Evolutionary conservation across 2,329 filamentous ascomycete genomes (phyloP), one percentile per base, ranked within the genome.

Genomic region (Podosphaera leucotricha): DNA sequence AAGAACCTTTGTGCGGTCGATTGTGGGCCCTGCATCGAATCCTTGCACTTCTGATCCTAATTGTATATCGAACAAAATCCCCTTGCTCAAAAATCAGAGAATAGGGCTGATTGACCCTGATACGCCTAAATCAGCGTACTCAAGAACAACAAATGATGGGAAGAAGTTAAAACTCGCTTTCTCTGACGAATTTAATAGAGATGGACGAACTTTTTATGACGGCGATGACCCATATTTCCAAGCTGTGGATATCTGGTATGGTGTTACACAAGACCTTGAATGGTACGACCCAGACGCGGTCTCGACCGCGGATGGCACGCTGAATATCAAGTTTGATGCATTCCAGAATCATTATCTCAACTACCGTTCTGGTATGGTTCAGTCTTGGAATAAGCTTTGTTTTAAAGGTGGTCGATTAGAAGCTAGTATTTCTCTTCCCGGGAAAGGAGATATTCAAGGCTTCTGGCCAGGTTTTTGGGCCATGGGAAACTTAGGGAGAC

Each of bases 391-490:
- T 57, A 72, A 79, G 55, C 56, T 81, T 44, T 80, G 77, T 58
- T 81, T 80, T 62, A 80, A 77, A 48, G 75, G 76, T 26, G 77
- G 77, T 2, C 68, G 76, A 41, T 55, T 82, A 13, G 77, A 82
- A 60, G 75, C 75, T 18, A 77, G 73, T 53, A 72, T 81, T 43
- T 81, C 77, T 3, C 62, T 82, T 5, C 77, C 77, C 13, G 77
- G 77, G 15, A 61, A 65, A 40, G 77, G 77, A 39, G 73, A 80
- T 49, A 68, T 72, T 13, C 66, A 72, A 45, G 77, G 77, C 46
- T 77, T 81, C 59, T 82, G 77, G 77, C 77, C 77, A 37, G 77
- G 77, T 59, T 78, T 80, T 59, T 82, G 77, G 77, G 66, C 75
- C 0, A 80, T 82, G 74, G 77, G 77, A 3, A 82, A 82, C 53